Percentiles rank a stretch among this genome's conserved stretches.
Evolutionary conservation across 345 rosid species (phyloP).

Genomic region (Carallia brachiata): DNA sequence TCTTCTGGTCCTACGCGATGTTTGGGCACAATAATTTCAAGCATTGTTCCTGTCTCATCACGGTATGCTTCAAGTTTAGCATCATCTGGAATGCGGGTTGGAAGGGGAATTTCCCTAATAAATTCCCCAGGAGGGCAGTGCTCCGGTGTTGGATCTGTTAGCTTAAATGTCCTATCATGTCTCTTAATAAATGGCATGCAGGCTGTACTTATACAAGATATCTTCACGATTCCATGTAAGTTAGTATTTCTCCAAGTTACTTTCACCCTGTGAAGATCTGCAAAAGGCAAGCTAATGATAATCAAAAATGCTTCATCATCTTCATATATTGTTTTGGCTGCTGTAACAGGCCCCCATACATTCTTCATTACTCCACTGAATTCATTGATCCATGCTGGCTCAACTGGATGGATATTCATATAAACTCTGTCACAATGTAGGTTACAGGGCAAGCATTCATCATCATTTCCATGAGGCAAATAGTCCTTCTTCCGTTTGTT

Average conservation of each 20-base stretch:
- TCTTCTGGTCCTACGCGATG: constrained; percentile 78
- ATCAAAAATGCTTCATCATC: constrained; percentile 72
- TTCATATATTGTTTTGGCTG: constrained; percentile 77
- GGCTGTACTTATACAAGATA: constrained; percentile 74
- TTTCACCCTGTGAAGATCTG: constrained; percentile 76
- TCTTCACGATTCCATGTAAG: constrained; percentile 72
- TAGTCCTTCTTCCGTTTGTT: constrained; percentile 77
- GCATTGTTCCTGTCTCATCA: constrained; percentile 66
- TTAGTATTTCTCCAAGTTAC: constrained; percentile 83
- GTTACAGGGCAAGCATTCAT: constrained; percentile 56
- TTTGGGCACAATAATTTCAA: constrained; percentile 82
- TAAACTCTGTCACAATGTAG: constrained; percentile 50
- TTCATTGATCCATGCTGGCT: constrained; percentile 72
- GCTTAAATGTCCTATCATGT: constrained; percentile 79
- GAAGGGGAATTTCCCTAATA: constrained; percentile 68
- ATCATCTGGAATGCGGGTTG: constrained; percentile 81
- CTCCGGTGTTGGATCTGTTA: constrained; percentile 86
- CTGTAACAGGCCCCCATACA: constrained; percentile 80
- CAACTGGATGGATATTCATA: constrained; percentile 61
- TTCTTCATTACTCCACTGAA: constrained; percentile 82
- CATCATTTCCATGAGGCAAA: constrained; percentile 55
- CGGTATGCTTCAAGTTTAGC: constrained; percentile 78
- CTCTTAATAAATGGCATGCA: constrained; percentile 74
- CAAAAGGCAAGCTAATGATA: constrained; percentile 71
- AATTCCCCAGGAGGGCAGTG: constrained; percentile 95